Evolutionary conservation across 1,139 yeast species (phyloP), one percentile per base, ranked within the genome.

Genomic region (Zygotorulaspora mrakii): DNA sequence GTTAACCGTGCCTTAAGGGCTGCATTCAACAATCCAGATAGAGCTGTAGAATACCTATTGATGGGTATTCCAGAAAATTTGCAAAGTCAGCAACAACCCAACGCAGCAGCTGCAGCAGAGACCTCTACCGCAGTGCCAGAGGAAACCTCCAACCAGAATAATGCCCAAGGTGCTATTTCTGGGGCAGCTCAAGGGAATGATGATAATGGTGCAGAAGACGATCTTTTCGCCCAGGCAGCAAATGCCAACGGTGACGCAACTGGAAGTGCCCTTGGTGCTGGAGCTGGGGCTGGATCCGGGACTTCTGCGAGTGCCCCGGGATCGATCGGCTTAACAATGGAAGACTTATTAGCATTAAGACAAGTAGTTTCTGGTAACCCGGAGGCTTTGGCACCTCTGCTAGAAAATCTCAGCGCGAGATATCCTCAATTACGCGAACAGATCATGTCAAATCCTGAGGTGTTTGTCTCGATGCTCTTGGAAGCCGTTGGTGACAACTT

Each of bases 21-120:
- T 12, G 97, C 98, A 0, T 91, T 81, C 68, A 91, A 91, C 66
- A 89, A 91, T 66, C 98, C 99, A 17, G 97, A 91, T 60, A 80
- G 98, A 57, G 99, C 99, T 0, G 97, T 89, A 5, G 98, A 94
- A 62, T 89, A 91, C 62, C 72, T 91, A 43, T 69, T 91, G 53
- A 86, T 89, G 31, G 97, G 97, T 4, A 79, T 91, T 39, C 97
- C 97, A 26, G 91, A 83, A 52, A 65, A 73, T 37, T 67, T 73
- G 49, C 73, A 68, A 55, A 59, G 36, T 44, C 57, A 31, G 35
- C 46, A 37, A 33, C 43, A 34, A 29, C 55, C 38, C 36, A 24
- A 24, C 13, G 22, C 42, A 31, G 60, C 61, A 5, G 57, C 62
- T 7, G 51, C 51, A 22, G 69, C 5, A 62, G 62, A 9, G n/a